Base-by-base conservation (phyloP, 768 basidiomycete species). In the Auriculariales sp. region DNA sequence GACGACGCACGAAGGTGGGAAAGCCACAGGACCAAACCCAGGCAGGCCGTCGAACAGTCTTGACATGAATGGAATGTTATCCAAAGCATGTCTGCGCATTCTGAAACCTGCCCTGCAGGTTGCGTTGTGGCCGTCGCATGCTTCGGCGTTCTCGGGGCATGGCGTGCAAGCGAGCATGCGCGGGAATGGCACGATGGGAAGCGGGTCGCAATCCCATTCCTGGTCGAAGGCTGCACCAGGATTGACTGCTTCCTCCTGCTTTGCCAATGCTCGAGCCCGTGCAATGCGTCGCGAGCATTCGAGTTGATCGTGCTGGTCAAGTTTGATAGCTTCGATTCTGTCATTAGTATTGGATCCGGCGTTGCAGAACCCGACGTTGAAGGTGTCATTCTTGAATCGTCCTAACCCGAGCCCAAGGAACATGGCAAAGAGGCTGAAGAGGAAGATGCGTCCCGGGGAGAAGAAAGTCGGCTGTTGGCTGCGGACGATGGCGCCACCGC, bases 301-400 rank as follows among this genome's bases (percentile, higher is more conserved):
- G 45, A 74, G 71, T 12, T 74, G 64, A 30, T 73, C 72, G n/a
- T 64, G 58, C 49, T 73, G 64, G 35, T 65, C 65, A 4, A 64
- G 65, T 36, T 72, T 69, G 17, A 79, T 56, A 12, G 62, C 65
- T 51, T 76, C 74, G 46, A 88, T 63, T 2, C 67, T 66, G 22
- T 56, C 61, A 61, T 83, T 91, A 27, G 78, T 81, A 55, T 69
- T 66, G 50, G 62, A 74, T 17, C 75, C 81, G 30, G 73, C 63
- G 54, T 85, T 78, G 59, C 88, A 91, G 63, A 77, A 91, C 3
- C 89, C 88, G 55, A 91, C 78, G 10, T 70, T 61, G 2, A 79
- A 67, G 4, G 87, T 87, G 55, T 83, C 77, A 11, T 55, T 52
- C 65, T 87, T 88, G 68, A 78, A 84, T 15, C 69, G 68, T 56